Evolutionary conservation across 2,329 filamentous ascomycete genomes (phyloP).

Genomic region (Alternaria infectoria): DNA sequence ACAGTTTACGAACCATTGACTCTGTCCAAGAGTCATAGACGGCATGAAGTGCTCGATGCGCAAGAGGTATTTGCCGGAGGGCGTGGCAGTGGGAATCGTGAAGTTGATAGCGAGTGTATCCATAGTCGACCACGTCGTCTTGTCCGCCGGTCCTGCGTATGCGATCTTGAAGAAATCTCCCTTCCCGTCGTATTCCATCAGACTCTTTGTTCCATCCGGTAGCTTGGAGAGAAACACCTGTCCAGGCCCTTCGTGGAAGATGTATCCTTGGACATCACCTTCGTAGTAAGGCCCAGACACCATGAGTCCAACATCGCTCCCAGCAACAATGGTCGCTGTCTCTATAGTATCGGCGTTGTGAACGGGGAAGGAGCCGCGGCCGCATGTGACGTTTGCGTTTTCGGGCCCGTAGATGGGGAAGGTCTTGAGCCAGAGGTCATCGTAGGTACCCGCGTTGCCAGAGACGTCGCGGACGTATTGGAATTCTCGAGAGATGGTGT

Average conservation of each 20-base stretch:
- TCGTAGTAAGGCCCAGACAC: slow-evolving; percentile 11
- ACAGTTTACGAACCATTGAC: background rate
- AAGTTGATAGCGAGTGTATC: background rate
- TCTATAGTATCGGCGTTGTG: slow-evolving; percentile 14
- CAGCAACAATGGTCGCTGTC: slow-evolving; percentile 20
- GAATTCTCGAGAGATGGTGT: slow-evolving; percentile 21
- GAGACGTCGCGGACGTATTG: slow-evolving; percentile 28
- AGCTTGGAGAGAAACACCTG: background rate
- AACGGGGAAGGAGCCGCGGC: slow-evolving; percentile 13
- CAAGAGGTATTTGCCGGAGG: background rate
- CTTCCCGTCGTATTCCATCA: background rate
- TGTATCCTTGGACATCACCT: slow-evolving; percentile 14
- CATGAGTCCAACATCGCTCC: slow-evolving; percentile 19
- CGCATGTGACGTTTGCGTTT: slow-evolving; percentile 15
- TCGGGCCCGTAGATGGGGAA: slow-evolving; percentile 18
- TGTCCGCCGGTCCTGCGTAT: background rate
- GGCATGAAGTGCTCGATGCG: background rate
- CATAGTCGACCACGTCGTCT: background rate
- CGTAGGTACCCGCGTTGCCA: background rate
- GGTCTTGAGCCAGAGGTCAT: slow-evolving; percentile 12
- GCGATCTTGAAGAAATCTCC: background rate
- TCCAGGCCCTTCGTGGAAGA: slow-evolving; percentile 8
- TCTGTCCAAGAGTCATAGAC: background rate
- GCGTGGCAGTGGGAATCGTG: background rate
- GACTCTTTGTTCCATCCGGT: background rate